phyloP scores from a whole-genome alignment of 1,284 basidiomycete genomes.

The Moniliophthora roreri region DNA sequence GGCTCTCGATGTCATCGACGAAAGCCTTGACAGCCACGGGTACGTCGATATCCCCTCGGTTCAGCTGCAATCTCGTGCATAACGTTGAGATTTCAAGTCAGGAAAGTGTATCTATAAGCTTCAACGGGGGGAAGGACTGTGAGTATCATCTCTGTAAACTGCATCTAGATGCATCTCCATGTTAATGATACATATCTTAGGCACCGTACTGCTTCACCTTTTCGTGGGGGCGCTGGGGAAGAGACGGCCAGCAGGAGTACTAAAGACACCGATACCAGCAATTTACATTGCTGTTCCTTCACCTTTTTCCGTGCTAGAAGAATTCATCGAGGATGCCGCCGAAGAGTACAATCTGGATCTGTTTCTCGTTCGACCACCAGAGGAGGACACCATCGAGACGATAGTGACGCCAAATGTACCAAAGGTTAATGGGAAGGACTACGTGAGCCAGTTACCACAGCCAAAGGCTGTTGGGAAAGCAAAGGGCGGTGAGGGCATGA shows the following conservation, averaged over 20 bases:
- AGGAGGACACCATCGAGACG: slow-evolving; percentile 42
- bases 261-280: slow-evolving; percentile 61
- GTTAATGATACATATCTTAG: slow-evolving; percentile 38
- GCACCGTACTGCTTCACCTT: slow-evolving; percentile 93
- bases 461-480: slow-evolving; percentile 42
- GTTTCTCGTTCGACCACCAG: slow-evolving; percentile 53
- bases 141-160: slow-evolving; percentile 31
- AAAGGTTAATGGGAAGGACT: slow-evolving; percentile 19
- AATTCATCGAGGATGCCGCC: slow-evolving; percentile 73
- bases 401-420: slow-evolving; percentile 31
- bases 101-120: slow-evolving; percentile 80
- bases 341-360: slow-evolving; percentile 80
- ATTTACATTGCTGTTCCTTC: slow-evolving; percentile 91
- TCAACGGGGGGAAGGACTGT: slow-evolving; percentile 99
- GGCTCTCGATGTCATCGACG: slow-evolving; percentile 78
- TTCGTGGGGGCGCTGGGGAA: slow-evolving; percentile 71
- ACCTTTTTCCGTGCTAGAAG: slow-evolving; percentile 84
- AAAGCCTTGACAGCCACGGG: slow-evolving; percentile 76
- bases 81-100: slow-evolving; percentile 38
- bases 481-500: slow-evolving; percentile 80
- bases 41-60: slow-evolving; percentile 39
- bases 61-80: slow-evolving; percentile 9
- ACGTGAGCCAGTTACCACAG: slow-evolving; percentile 20
- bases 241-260: slow-evolving; percentile 30
- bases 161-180: neutral